Percentiles rank a stretch among this genome's conserved stretches.
Conservation (phyloP, 345 rosid genomes). For the Dipteronia dyeriana region DNA sequence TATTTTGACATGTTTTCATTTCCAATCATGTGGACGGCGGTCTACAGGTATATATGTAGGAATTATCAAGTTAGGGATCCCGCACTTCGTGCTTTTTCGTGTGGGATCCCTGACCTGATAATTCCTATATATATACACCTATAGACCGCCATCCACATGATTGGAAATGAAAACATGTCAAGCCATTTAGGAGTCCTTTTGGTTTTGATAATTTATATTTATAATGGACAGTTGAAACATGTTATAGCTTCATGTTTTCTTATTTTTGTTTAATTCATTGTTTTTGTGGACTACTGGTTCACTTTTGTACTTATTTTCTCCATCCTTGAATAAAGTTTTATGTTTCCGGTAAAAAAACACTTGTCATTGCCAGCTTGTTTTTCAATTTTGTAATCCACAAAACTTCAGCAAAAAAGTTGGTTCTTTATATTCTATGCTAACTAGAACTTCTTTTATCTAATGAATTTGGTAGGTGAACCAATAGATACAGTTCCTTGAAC, state of each 20-base stretch:
- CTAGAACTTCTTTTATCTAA: background rate
- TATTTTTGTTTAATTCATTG: too few species aligned
- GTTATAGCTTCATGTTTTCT: background rate
- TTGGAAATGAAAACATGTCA: slow-evolving; percentile 20
- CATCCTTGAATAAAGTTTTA: too few species aligned
- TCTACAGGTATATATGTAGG: background rate
- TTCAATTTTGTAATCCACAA: slow-evolving; percentile 8
- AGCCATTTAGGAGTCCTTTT: slow-evolving; percentile 4
- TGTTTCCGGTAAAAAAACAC: background rate
- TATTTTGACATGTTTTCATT: too few species aligned
- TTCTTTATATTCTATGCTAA: background rate
- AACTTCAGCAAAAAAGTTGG: slow-evolving; percentile 7
- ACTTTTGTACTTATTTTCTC: too few species aligned
- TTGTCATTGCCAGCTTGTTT: slow-evolving; percentile 5
- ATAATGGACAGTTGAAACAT: background rate
- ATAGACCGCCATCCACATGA: slow-evolving; percentile 22
- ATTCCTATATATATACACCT: background rate
- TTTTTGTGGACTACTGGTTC: too few species aligned
- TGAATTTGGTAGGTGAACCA: background rate
- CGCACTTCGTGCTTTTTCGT: too few species aligned
- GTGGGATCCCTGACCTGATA: too few species aligned
- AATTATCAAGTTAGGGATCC: too few species aligned
- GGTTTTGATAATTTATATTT: slow-evolving; percentile 9
- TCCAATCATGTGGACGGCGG: too few species aligned
- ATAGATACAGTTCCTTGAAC: slow-evolving; percentile 11